Evolutionary conservation across 495 filamentous ascomycete species (phyloP), one percentile per base, ranked within the genome.

Genomic region (Penicillium bialowiezense): DNA sequence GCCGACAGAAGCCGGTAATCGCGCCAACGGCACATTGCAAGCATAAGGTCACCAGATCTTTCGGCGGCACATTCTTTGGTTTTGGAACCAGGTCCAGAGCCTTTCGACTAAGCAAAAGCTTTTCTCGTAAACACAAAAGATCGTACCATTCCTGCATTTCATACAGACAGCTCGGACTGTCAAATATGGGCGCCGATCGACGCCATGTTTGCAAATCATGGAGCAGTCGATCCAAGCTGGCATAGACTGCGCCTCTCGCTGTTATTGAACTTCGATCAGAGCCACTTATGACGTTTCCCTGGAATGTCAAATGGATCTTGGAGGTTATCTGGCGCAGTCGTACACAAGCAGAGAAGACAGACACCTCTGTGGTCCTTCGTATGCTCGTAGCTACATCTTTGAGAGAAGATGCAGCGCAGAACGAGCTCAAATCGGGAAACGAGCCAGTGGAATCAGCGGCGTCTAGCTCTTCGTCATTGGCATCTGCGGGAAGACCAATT

Each of bases 131-230:
- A 17, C 41, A 52, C 3, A 62, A 56, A 17, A 63, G 54, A 20
- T 63, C 56, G 43, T 60, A 59, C 56, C 59, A 65, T 15, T 65
- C 59, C 33, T 63, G 56, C 34, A 55, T 58, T 32, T 65, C 42
- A 44, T 63, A 65, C 3, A 65, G 32, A 31, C 42, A 49, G 20
- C 34, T 19, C 5, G 63, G 56, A 31, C 32, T 49, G 0, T 58
- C 14, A 35, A 63, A 63, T 5, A 43, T 12, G 9, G 59, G 63
- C 1, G 52, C 44, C 5, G 49, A 54, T 2, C 7, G 24, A 13
- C 63, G 56, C 63, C 63, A 65, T 18, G 38, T 3, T 17, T 63
- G 39, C 3, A 65, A 50, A 17, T 63, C 54, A 13, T 9, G 14
- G 2, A 65, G 51, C 7, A 62, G 49, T 17, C 49, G 18, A 21